Percentiles rank a stretch among this genome's conserved stretches.
phyloP scores from a whole-genome alignment of 768 basidiomycete genomes.

The Daedalea quercina region DNA sequence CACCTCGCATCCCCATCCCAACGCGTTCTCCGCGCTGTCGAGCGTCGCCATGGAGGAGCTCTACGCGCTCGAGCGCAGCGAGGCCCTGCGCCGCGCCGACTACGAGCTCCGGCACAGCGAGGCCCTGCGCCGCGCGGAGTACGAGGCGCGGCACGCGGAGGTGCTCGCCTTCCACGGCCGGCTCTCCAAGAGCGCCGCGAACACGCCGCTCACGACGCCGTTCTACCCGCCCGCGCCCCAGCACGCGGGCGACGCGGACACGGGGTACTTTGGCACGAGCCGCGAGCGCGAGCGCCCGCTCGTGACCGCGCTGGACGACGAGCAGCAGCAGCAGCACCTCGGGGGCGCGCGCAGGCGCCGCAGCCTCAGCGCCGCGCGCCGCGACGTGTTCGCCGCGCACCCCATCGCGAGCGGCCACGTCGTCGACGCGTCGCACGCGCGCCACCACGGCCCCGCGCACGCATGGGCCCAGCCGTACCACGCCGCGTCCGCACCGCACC shows the following conservation, averaged over 20 bases:
- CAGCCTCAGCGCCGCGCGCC: conserved; percentile 32
- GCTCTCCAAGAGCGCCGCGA: conserved; percentile 58
- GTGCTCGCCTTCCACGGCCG: conserved; percentile 27
- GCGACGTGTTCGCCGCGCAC: conserved; percentile 17
- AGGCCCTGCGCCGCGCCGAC: conserved; percentile 79
- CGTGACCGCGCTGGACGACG: conserved; percentile 11
- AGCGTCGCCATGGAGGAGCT: conserved; percentile 85
- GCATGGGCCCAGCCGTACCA: conserved; percentile 41
- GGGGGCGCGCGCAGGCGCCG: conserved; percentile 33
- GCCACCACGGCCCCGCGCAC: conserved; percentile 27
- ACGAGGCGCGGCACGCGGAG: conserved; percentile 46
- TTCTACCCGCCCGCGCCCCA: conserved; percentile 21
- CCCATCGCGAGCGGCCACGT: conserved; percentile 24
- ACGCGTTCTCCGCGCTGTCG: conserved; percentile 64
- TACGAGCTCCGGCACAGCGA: conserved; percentile 64
- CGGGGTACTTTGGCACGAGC: conserved; percentile 33
- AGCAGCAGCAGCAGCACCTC: too few species aligned
- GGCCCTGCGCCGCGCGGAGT: conserved; percentile 56
- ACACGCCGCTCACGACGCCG: conserved; percentile 51
- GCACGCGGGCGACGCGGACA: conserved; percentile 33
- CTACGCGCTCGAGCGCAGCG: conserved; percentile 80
- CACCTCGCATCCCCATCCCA: conserved; percentile 25
- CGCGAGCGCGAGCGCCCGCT: conserved; percentile 22
- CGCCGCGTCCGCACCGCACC: conserved; percentile 22
- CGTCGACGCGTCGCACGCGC: conserved; percentile 31